Conservation (phyloP, 2,329 filamentous ascomycete genomes). For the Phyllosticta citrichinensis region DNA sequence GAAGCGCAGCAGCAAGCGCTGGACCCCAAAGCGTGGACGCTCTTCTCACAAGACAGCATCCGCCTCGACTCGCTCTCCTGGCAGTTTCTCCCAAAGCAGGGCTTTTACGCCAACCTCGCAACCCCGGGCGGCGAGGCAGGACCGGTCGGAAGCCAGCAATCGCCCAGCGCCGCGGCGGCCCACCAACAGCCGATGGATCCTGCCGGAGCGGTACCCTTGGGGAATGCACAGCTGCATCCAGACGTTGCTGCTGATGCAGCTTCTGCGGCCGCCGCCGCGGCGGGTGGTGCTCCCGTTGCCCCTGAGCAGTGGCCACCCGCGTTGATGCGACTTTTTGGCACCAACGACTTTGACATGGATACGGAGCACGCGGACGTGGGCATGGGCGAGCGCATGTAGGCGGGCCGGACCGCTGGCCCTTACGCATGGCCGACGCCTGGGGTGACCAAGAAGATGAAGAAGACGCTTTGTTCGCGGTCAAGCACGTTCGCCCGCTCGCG, state of each 20-base stretch:
- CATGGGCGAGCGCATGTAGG: neutral
- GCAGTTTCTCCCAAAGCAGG: constrained; percentile 7
- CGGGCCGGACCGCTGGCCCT: neutral
- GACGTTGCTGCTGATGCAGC: neutral
- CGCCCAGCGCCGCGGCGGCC: neutral
- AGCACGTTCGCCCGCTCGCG: neutral
- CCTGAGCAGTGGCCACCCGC: constrained; percentile 8
- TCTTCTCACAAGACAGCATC: constrained; percentile 13
- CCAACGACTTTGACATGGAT: constrained; percentile 3
- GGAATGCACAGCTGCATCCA: neutral
- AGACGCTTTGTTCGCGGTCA: neutral
- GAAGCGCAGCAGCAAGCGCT: neutral
- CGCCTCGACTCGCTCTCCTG: constrained; percentile 8
- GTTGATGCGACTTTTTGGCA: constrained; percentile 5
- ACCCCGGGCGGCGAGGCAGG: neutral
- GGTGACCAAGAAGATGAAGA: neutral
- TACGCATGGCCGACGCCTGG: neutral
- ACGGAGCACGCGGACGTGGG: neutral
- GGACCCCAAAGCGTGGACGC: constrained; percentile 11
- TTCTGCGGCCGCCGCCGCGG: neutral
- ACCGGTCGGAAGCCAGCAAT: neutral
- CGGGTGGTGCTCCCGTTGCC: neutral
- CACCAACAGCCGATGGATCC: neutral
- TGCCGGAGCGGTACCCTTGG: neutral
- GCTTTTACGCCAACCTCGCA: neutral